These are phyloP conservation scores for Pyrus hybrid DNA, from an alignment of 331 rosid species.

Conservation along the genomic window DNA sequence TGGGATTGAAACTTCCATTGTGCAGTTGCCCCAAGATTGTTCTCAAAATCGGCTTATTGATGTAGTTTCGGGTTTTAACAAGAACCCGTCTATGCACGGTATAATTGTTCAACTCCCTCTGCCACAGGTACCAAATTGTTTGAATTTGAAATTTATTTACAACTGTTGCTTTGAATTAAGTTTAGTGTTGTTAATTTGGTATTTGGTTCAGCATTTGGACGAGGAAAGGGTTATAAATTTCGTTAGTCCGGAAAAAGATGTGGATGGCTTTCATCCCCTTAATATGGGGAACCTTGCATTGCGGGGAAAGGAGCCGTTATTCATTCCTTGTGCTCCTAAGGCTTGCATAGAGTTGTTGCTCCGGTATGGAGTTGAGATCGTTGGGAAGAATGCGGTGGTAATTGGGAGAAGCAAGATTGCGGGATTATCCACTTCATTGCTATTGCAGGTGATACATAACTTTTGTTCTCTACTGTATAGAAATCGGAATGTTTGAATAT, in stretches of 20 bases:
- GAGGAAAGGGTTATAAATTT: conserved; percentile 40
- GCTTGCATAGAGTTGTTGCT: conserved; percentile 62
- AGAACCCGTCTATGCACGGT: conserved; percentile 38
- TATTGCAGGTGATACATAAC: conserved; percentile 44
- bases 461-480: conserved; percentile 4
- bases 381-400: conserved; percentile 57
- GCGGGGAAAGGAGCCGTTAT: conserved; percentile 54
- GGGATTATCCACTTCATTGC: conserved; percentile 56
- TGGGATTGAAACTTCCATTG: conserved; percentile 37
- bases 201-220: conserved; percentile 45
- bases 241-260: conserved; percentile 48
- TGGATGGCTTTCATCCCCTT: conserved; percentile 66
- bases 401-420: conserved; percentile 63
- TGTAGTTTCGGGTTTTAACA: conserved; percentile 32
- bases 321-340: conserved; percentile 62
- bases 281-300: conserved; percentile 65
- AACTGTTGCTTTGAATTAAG: not conserved
- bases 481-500: conserved; percentile 4
- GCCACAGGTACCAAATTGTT: conserved; percentile 32
- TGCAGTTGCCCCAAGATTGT: conserved; percentile 32
- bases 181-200: not conserved
- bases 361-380: conserved; percentile 44
- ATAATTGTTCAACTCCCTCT: conserved; percentile 55
- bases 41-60: conserved; percentile 33
- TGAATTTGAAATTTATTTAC: not conserved